Conservation (phyloP, 2,329 filamentous ascomycete species). For the Colletotrichum phormii region DNA sequence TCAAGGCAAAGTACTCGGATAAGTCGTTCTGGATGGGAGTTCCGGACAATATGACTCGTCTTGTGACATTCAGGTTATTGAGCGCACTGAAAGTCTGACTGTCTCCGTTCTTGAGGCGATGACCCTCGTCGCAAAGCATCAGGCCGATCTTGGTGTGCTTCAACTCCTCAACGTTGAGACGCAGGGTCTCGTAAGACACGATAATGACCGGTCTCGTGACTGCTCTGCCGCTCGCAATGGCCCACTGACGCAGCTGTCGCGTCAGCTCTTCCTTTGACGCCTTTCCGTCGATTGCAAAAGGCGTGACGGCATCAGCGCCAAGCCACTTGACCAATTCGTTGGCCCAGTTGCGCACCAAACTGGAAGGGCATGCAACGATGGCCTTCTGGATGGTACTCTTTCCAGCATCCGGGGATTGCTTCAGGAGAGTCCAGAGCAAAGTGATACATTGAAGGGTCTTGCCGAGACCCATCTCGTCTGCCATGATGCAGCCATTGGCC, state of each 20-base stretch:
- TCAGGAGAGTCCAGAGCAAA: conserved; percentile 94
- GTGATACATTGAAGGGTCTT: conserved; percentile 98
- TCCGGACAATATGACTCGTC: conserved; percentile 93
- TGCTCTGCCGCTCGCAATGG: conserved; percentile 87
- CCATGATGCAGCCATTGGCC: conserved; percentile 98
- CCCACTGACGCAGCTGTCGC: conserved; percentile 93
- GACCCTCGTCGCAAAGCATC: conserved; percentile 95
- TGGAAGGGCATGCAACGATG: conserved; percentile 96
- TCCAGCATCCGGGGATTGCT: conserved; percentile 95
- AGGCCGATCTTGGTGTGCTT: conserved; percentile 91
- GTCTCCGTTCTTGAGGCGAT: conserved; percentile 96
- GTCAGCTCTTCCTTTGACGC: conserved; percentile 94
- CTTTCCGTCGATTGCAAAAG: conserved; percentile 97
- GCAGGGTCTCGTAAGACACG: conserved; percentile 95
- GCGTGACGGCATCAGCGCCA: conserved; percentile 87
- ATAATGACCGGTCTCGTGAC: conserved; percentile 95
- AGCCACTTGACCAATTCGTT: conserved; percentile 98
- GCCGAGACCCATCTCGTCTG: conserved; percentile 97
- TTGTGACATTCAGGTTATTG: conserved; percentile 88
- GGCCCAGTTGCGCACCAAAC: conserved; percentile 96
- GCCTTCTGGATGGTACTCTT: conserved; percentile 95
- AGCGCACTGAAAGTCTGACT: conserved; percentile 94
- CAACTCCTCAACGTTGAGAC: conserved; percentile 90
- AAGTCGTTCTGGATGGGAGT: conserved; percentile 98
- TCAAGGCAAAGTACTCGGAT: conserved; percentile 96